Evolutionary conservation across 2,329 filamentous ascomycete species (phyloP).

Genomic region (Colletotrichum incanum): DNA sequence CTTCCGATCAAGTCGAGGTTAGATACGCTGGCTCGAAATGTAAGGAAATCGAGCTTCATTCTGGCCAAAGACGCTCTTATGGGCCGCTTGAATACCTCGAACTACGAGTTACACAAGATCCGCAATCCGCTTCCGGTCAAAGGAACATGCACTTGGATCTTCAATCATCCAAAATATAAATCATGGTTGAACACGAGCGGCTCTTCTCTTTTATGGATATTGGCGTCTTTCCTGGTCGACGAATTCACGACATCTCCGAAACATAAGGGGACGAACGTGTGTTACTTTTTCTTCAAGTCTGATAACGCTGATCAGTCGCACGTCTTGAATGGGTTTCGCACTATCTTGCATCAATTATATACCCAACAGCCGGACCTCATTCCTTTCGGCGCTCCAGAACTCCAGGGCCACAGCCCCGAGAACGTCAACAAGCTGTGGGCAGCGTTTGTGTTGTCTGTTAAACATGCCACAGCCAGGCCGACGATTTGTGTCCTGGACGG

Average conservation of each 20-base stretch:
- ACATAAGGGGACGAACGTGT: constrained; percentile 28
- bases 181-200: constrained; percentile 18
- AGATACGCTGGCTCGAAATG: neutral
- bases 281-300: constrained; percentile 43
- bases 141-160: constrained; percentile 43
- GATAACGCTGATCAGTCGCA: constrained; percentile 40
- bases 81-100: constrained; percentile 20
- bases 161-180: constrained; percentile 32
- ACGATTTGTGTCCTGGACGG: constrained; percentile 45
- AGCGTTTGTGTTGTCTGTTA: constrained; percentile 15
- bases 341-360: constrained; percentile 41
- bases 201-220: constrained; percentile 40
- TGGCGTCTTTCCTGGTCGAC: constrained; percentile 39
- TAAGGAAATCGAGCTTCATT: constrained; percentile 8
- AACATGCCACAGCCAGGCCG: constrained; percentile 17
- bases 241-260: constrained; percentile 17
- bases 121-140: constrained; percentile 39
- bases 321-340: constrained; percentile 21
- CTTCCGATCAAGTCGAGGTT: constrained; percentile 10
- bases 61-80: constrained; percentile 10
- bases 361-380: constrained; percentile 3
- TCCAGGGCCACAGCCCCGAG: neutral
- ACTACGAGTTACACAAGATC: constrained; percentile 33
- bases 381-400: constrained; percentile 2
- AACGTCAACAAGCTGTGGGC: constrained; percentile 21